Conservation (phyloP, 768 basidiomycete genomes). For the Hemileccinum impolitum region DNA sequence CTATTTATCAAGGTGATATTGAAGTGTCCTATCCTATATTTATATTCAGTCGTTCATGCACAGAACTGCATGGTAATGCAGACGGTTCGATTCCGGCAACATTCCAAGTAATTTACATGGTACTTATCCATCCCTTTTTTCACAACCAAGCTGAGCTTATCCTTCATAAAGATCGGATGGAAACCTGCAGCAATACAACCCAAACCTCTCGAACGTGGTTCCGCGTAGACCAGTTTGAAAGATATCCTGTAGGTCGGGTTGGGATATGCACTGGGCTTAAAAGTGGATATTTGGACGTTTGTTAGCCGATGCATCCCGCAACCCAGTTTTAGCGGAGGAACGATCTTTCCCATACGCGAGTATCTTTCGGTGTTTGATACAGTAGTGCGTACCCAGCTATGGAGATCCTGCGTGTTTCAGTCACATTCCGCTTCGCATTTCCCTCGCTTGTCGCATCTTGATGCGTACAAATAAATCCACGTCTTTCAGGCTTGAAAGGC, state of each 20-base stretch:
- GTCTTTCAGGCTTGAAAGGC: too few species aligned
- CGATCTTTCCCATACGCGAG: too few species aligned
- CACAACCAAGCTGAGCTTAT: not conserved
- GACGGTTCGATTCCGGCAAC: constrained; percentile 90
- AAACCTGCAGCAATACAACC: constrained; percentile 68
- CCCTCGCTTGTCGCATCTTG: too few species aligned
- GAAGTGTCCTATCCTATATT: not conserved
- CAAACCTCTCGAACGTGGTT: constrained; percentile 61
- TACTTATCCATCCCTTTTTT: constrained; percentile 32
- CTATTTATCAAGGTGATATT: constrained; percentile 82
- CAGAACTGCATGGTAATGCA: constrained; percentile 81
- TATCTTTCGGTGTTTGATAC: too few species aligned
- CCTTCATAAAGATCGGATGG: constrained; percentile 70
- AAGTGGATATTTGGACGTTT: too few species aligned
- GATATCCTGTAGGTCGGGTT: constrained; percentile 45
- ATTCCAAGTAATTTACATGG: constrained; percentile 95
- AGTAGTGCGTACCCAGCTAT: too few species aligned
- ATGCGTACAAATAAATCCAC: too few species aligned
- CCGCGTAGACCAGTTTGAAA: constrained; percentile 57
- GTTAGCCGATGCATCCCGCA: too few species aligned
- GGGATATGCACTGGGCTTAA: too few species aligned
- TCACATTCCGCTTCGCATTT: too few species aligned
- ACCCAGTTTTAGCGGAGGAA: too few species aligned
- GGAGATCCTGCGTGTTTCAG: too few species aligned
- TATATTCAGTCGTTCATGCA: not conserved